Evolutionary conservation across 2,329 filamentous ascomycete genomes (phyloP).

Genomic region (Magnaporthales sp.): DNA sequence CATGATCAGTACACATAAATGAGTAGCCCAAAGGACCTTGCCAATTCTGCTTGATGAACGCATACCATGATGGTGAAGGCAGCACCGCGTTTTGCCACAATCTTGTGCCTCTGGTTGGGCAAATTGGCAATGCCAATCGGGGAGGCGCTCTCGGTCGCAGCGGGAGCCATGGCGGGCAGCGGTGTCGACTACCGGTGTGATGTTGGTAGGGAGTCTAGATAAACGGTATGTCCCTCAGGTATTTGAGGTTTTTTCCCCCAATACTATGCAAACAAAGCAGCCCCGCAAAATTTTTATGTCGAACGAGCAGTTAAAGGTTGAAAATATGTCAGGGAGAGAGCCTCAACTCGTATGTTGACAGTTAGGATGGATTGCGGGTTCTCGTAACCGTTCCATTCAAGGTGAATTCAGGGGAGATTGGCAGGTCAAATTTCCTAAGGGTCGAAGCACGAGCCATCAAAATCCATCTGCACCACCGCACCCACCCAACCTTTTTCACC

Average conservation of each 20-base stretch:
- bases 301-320: background rate
- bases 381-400: slow-evolving; percentile 8
- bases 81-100: slow-evolving; percentile 77
- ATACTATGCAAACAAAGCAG: background rate
- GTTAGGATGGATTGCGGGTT: slow-evolving; percentile 10
- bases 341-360: slow-evolving; percentile 5
- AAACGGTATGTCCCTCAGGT: background rate
- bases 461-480: background rate
- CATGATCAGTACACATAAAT: slow-evolving; percentile 8
- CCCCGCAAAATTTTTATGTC: background rate
- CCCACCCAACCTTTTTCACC: background rate
- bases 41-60: slow-evolving; percentile 12
- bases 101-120: slow-evolving; percentile 68
- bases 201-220: background rate
- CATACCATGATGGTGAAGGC: slow-evolving; percentile 97
- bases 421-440: slow-evolving; percentile 17
- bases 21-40: slow-evolving; percentile 15
- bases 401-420: slow-evolving; percentile 12
- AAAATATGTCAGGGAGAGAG: background rate
- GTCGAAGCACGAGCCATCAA: slow-evolving; percentile 11
- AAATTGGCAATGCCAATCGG: slow-evolving; percentile 68
- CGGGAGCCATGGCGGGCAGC: slow-evolving; percentile 43
- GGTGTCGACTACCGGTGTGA: background rate
- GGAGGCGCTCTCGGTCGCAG: slow-evolving; percentile 51
- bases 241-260: background rate